Evolutionary conservation across 2,329 filamentous ascomycete species (phyloP).

Genomic region (Aspergillus flavus): DNA sequence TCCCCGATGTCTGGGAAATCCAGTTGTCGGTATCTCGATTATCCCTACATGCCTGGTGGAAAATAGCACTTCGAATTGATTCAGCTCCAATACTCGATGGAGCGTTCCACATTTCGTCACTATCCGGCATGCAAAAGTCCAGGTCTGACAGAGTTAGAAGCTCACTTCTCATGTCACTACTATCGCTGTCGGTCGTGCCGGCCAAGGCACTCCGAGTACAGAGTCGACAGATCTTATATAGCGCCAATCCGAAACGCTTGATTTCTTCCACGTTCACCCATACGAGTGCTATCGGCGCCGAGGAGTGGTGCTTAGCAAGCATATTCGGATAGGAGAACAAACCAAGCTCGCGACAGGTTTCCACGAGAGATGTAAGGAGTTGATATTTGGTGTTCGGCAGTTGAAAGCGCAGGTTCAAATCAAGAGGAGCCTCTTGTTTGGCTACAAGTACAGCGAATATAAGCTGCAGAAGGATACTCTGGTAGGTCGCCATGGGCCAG

Average conservation of each 20-base stretch:
- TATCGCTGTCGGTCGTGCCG: background rate
- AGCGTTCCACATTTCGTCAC: conserved; percentile 24
- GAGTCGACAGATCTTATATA: conserved; percentile 28
- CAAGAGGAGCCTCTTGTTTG: conserved; percentile 6
- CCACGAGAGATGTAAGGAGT: conserved; percentile 24
- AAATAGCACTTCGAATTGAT: background rate
- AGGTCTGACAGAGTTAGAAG: conserved; percentile 25
- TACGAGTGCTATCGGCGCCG: conserved; percentile 22
- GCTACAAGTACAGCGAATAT: conserved; percentile 26
- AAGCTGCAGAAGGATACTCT: conserved; percentile 29
- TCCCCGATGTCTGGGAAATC: conserved; percentile 18
- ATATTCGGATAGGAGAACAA: conserved; percentile 31
- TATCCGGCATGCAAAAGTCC: conserved; percentile 26
- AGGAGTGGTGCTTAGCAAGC: conserved; percentile 17
- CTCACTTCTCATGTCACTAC: conserved; percentile 6
- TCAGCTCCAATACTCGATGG: background rate
- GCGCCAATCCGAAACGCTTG: conserved; percentile 30
- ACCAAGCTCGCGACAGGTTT: conserved; percentile 24
- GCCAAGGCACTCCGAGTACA: background rate
- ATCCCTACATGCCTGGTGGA: conserved; percentile 7
- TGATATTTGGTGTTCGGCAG: conserved; percentile 16
- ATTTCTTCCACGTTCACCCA: conserved; percentile 29
- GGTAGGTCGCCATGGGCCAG: conserved; percentile 33
- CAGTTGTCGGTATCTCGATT: conserved; percentile 19
- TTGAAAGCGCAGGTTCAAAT: conserved; percentile 16